A percentile compares a stretch with the other conserved stretches of the same genome.
Evolutionary conservation across 225 moss, liverwort and hornwort species (phyloP).

Genomic region (Ulota crispa): DNA sequence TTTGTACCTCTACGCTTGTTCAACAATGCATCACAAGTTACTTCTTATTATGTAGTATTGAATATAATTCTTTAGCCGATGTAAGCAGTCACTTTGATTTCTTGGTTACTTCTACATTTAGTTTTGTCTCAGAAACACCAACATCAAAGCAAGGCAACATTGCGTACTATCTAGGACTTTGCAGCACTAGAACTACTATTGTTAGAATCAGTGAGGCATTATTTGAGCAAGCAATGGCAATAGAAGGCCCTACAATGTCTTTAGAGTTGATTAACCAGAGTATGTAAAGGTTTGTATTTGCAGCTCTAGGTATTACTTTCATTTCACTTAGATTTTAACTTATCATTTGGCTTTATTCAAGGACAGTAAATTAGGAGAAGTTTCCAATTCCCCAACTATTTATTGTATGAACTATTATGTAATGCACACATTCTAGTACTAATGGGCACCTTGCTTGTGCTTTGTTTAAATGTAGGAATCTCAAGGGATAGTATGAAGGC

Average conservation of each 20-base stretch:
- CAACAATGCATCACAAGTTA: not conserved
- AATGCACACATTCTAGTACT: too few relatives aligned
- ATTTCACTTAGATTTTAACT: too few relatives aligned
- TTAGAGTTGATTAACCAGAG: too few relatives aligned
- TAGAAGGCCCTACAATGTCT: not conserved
- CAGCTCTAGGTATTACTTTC: too few relatives aligned
- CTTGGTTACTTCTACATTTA: not conserved
- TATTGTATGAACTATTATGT: too few relatives aligned
- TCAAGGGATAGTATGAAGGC: too few relatives aligned
- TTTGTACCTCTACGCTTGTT: too few relatives aligned
- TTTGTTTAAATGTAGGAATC: too few relatives aligned
- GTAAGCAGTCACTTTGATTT: not conserved
- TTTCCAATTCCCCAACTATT: too few relatives aligned
- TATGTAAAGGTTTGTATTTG: not conserved
- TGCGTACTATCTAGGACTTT: not conserved
- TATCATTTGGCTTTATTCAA: too few relatives aligned
- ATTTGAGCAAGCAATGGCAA: not conserved
- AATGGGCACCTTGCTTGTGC: too few relatives aligned
- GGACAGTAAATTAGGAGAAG: too few relatives aligned
- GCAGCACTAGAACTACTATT: rapidly evolving
- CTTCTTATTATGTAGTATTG: not conserved
- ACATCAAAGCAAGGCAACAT: not conserved
- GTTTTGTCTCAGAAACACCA: not conserved
- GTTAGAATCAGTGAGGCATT: rapidly evolving
- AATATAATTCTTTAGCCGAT: not conserved